Evolutionary conservation across 1,139 yeast genomes (phyloP).

Genomic region (Arxiozyma heterogenica): DNA sequence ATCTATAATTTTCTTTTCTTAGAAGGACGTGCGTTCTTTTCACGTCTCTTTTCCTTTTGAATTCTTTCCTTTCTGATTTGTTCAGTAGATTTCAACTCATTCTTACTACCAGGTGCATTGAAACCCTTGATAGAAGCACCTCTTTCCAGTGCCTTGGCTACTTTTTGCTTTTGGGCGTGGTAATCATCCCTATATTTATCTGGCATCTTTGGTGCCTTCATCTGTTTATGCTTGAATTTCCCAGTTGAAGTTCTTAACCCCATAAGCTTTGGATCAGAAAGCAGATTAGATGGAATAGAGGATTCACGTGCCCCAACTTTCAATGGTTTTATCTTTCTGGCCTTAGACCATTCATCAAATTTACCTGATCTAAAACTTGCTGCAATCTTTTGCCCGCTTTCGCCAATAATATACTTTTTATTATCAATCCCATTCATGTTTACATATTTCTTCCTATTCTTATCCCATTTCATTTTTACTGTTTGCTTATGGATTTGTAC

Average conservation of each 20-base stretch:
- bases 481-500: constrained; percentile 51
- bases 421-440: constrained; percentile 67
- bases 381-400: constrained; percentile 87
- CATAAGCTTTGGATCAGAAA: constrained; percentile 25
- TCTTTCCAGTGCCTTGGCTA: constrained; percentile 66
- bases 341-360: constrained; percentile 82
- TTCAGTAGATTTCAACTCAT: constrained; percentile 60
- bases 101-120: constrained; percentile 39
- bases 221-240: constrained; percentile 63
- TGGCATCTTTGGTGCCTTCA: constrained; percentile 78
- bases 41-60: constrained; percentile 59
- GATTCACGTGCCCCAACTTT: constrained; percentile 50
- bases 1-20: constrained; percentile 32
- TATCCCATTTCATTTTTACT: constrained; percentile 87
- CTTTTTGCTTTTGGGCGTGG: constrained; percentile 73
- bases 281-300: constrained; percentile 24
- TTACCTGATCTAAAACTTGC: constrained; percentile 89
- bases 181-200: constrained; percentile 86
- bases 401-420: constrained; percentile 84
- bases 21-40: constrained; percentile 81
- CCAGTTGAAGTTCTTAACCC: constrained; percentile 30
- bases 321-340: constrained; percentile 48
- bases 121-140: constrained; percentile 72
- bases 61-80: constrained; percentile 74
- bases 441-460: constrained; percentile 83